Percentiles rank a stretch among this genome's conserved stretches.
Evolutionary conservation across 306 rosid species (phyloP).

Genomic region (Dalbergia cochinchinensis): DNA sequence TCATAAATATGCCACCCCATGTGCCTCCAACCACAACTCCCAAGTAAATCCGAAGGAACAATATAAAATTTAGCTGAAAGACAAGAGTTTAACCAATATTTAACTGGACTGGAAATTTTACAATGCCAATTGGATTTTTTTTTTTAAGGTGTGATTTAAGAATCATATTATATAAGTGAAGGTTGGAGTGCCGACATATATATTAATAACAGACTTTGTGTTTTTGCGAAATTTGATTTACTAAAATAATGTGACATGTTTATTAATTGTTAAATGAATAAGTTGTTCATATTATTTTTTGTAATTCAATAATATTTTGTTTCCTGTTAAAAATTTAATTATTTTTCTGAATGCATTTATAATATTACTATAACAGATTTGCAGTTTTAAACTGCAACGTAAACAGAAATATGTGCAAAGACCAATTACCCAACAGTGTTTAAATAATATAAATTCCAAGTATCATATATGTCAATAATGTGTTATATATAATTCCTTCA

Average conservation of each 20-base stretch:
- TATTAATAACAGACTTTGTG: no score
- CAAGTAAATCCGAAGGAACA: background rate
- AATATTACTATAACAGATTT: no score
- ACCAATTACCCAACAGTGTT: background rate
- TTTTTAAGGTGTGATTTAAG: background rate
- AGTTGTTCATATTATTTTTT: no score
- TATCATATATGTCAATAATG: background rate
- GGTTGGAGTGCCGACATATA: no score
- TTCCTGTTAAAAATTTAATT: no score
- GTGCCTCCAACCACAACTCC: constrained; percentile 20
- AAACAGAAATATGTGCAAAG: background rate
- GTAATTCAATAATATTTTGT: no score
- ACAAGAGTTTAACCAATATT: background rate
- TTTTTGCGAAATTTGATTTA: no score
- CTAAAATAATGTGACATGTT: no score
- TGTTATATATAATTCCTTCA: background rate
- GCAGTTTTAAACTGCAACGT: no score
- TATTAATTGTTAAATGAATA: no score
- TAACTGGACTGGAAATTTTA: background rate
- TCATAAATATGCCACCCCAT: constrained; percentile 30
- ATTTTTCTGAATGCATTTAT: no score
- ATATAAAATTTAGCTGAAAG: background rate
- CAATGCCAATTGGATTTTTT: background rate
- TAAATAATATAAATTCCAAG: background rate
- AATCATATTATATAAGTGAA: no score